Conservation (phyloP, 305 asterid genomes). For the Solanum hybrid region DNA sequence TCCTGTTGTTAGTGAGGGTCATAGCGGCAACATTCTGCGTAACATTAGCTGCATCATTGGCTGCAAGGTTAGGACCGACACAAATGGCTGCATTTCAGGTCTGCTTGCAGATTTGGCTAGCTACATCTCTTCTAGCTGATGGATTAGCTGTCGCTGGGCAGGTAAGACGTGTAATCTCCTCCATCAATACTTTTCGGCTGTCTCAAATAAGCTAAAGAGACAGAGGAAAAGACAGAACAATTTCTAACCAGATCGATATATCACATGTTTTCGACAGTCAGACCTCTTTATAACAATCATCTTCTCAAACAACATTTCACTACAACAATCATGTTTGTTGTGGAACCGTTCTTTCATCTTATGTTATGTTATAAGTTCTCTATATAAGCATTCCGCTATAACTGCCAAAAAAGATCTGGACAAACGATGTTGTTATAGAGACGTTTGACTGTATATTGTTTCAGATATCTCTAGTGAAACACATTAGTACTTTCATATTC, state of each 20-base stretch:
- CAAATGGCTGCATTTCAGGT: conserved; percentile 86
- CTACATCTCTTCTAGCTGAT: conserved; percentile 71
- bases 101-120: conserved; percentile 77
- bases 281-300: neutral
- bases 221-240: neutral
- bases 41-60: conserved; percentile 69
- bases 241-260: neutral
- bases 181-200: neutral
- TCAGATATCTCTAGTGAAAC: neutral
- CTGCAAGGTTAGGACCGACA: conserved; percentile 61
- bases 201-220: neutral
- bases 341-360: neutral
- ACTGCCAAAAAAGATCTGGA: neutral
- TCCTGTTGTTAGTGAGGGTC: conserved; percentile 52
- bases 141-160: conserved; percentile 83
- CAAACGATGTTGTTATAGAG: neutral
- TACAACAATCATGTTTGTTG: neutral
- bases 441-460: neutral
- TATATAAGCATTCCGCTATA: neutral
- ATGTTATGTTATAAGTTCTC: neutral
- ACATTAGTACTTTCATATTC: neutral
- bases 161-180: conserved; percentile 18
- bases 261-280: neutral
- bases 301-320: neutral
- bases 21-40: conserved; percentile 74